phyloP scores from a whole-genome alignment of 108 stramenopile species.

The Conticribra weissflogii region DNA sequence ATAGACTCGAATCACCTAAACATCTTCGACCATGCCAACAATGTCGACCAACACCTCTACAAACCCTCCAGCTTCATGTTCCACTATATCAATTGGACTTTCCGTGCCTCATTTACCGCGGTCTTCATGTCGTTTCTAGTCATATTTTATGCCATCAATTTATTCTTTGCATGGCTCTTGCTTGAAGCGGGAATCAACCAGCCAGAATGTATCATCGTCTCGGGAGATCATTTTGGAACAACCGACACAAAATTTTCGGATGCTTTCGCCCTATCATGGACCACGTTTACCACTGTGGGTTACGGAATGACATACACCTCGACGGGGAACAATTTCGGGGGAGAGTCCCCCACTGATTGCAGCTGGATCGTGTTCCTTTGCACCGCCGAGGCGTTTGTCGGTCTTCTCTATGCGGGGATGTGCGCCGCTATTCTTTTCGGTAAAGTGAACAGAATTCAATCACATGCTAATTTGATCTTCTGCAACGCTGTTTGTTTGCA shows the following conservation, averaged over 20 bases:
- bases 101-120: conserved; percentile 21
- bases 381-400: conserved; percentile 75
- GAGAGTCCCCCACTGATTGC: conserved; percentile 49
- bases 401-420: conserved; percentile 76
- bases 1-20: conserved; percentile 13
- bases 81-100: conserved; percentile 48
- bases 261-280: conserved; percentile 78
- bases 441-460: conserved; percentile 76
- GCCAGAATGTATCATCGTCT: conserved; percentile 37
- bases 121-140: conserved; percentile 36
- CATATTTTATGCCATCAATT: conserved; percentile 12
- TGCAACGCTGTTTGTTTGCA: conserved; percentile 76
- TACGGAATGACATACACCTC: conserved; percentile 74
- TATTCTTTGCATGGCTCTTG: conserved; percentile 21
- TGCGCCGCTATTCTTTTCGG: conserved; percentile 84
- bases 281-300: conserved; percentile 73
- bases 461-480: conserved; percentile 68
- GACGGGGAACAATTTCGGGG: conserved; percentile 50
- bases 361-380: conserved; percentile 63
- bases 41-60: conserved; percentile 39
- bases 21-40: not conserved
- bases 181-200: conserved; percentile 11
- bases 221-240: conserved; percentile 25
- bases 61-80: conserved; percentile 23
- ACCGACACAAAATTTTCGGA: conserved; percentile 55